Evolutionary conservation across 495 filamentous ascomycete genomes (phyloP).

Genomic region (Neurospora sp.): DNA sequence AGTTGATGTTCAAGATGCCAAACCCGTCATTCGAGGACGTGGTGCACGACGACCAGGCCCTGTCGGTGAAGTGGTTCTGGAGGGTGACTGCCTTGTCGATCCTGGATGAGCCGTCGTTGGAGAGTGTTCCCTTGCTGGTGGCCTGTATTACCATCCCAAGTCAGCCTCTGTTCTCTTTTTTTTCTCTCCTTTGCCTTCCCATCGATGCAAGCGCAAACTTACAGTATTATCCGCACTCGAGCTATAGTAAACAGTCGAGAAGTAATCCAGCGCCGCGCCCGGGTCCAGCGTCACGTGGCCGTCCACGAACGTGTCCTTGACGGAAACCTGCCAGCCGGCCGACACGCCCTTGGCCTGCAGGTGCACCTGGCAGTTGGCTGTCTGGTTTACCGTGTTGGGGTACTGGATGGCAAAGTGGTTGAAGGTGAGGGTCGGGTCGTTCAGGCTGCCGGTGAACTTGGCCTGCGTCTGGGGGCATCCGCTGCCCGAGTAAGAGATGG

Average conservation of each 20-base stretch:
- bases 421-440: constrained; percentile 24
- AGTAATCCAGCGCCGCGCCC: constrained; percentile 24
- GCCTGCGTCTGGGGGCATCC: constrained; percentile 25
- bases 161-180: neutral
- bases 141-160: neutral
- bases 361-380: constrained; percentile 32
- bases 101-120: constrained; percentile 14
- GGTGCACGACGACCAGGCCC: constrained; percentile 32
- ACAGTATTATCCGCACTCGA: constrained; percentile 28
- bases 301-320: constrained; percentile 22
- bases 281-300: constrained; percentile 26
- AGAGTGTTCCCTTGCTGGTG: constrained; percentile 16
- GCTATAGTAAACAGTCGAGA: constrained; percentile 31
- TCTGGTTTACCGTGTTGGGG: constrained; percentile 16
- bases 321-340: constrained; percentile 33
- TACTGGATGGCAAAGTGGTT: constrained; percentile 22
- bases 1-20: constrained; percentile 37
- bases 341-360: constrained; percentile 21
- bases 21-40: constrained; percentile 13
- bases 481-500: constrained; percentile 28
- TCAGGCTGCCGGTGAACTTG: constrained; percentile 23
- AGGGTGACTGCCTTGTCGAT: constrained; percentile 23
- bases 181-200: neutral
- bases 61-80: constrained; percentile 15
- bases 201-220: neutral